phyloP scores from a whole-genome alignment of 108 stramenopile genomes.

The Chaetoceros muelleri region DNA sequence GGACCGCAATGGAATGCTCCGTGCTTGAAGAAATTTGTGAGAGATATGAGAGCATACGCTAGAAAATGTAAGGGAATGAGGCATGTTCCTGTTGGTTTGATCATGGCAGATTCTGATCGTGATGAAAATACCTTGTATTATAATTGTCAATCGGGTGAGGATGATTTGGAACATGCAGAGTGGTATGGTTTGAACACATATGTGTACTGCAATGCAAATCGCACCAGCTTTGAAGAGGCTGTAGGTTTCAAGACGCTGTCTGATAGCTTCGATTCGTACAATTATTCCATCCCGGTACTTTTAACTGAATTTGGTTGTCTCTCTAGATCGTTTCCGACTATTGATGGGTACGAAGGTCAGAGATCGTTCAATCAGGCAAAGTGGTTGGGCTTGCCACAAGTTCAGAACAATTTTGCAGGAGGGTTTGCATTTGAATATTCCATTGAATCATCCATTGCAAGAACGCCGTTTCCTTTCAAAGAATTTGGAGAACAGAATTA shows the following conservation, averaged over 20 bases:
- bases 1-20: constrained; percentile 16
- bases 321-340: constrained; percentile 18
- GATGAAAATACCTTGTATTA: constrained; percentile 15
- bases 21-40: constrained; percentile 35
- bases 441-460: constrained; percentile 13
- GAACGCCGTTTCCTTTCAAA: not conserved
- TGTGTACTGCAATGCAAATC: constrained; percentile 18
- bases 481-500: constrained; percentile 6
- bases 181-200: constrained; percentile 40
- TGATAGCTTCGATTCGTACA: not conserved
- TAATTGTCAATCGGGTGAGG: constrained; percentile 20
- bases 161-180: constrained; percentile 28
- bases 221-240: constrained; percentile 3
- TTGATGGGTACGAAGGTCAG: constrained; percentile 28
- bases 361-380: constrained; percentile 16
- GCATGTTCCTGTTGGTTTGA: not conserved
- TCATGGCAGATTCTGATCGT: not conserved
- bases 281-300: constrained; percentile 19
- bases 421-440: constrained; percentile 39
- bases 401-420: constrained; percentile 22
- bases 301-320: constrained; percentile 41
- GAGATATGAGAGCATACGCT: constrained; percentile 30
- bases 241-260: constrained; percentile 11
- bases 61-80: constrained; percentile 9
- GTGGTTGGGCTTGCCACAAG: constrained; percentile 8